Evolutionary conservation across 176 grass and related monocot species (phyloP), one percentile per base, ranked within the genome.

Genomic region (Neostapfia colusana): DNA sequence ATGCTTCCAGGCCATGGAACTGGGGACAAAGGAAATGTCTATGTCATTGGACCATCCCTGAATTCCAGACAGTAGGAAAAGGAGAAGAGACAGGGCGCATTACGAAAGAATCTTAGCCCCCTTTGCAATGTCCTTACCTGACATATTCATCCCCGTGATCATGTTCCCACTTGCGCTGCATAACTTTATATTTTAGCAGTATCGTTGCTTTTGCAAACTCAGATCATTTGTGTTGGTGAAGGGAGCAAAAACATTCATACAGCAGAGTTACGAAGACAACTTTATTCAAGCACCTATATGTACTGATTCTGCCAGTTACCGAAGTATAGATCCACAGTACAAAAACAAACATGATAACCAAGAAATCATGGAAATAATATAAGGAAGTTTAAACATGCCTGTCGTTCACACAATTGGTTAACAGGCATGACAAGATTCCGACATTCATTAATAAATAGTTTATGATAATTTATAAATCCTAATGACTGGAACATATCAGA

Each of bases 61-160:
- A 68, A 84, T 69, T 89, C 64, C 6, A 13, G 66, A 84, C 70
- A 83, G 69, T 40, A 88, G n/a, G 25, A 78, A 91, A 78, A 43
- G 38, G 44, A 78, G 43, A 72, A 85, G 37, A 84, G 41, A 72
- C 23, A 14, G 18, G 72, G 31, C 79, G 61, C 46, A 75, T 56
- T 71, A 68, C 26, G 24, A 88, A 93, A 93, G 85, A 80, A 90
- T 82, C 27, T 67, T 83, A 78, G 59, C 51, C 69, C 75, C 71
- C 39, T 92, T 81, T 67, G 68, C 66, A 60, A 54, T 92, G 67
- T 78, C 67, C 69, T 74, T 45, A 61, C 18, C 45, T 18, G 34
- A 81, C 46, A 74, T n/a, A n/a, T n/a, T n/a, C n/a, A n/a, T n/a
- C n/a, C n/a, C n/a, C n/a, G n/a, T n/a, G n/a, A n/a, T n/a, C n/a